Evolutionary conservation across 352 stramenopile genomes (phyloP), one percentile per base, ranked within the genome.

Genomic region (Pythium aristosporum): DNA sequence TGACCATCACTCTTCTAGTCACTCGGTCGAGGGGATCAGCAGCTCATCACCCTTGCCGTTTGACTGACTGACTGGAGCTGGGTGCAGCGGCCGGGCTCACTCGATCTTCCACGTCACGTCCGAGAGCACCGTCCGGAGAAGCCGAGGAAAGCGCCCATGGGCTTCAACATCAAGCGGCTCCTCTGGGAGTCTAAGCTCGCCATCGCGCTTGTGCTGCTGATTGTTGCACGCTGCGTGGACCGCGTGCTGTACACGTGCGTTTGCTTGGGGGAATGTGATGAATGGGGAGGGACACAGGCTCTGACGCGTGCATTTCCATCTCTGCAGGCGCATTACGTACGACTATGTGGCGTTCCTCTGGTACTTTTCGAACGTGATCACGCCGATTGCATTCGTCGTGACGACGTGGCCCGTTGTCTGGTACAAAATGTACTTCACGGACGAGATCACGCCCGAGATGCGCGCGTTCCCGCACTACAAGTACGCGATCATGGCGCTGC

Each of bases 301-400:
- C 25, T 30, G 25, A 30, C 25, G 25, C 25, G 25, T 30, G 25
- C 25, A 3, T 30, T 30, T 30, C 25, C 25, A 30, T 30, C 57
- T 46, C 2, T 65, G 68, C 72, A 92, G 85, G 32, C 86, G 86
- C 58, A 90, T 95, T 63, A 92, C 86, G 62, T 95, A 92, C 63
- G 84, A 92, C 61, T 95, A 95, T 72, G 87, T 76, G n/a, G 73
- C 77, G 21, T 95, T 92, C 65, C 79, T 95, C 12, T 96, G 85
- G 85, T 96, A 94, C 68, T 94, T 94, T 37, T 82, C 80, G 34
- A 92, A 94, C 63, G 73, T 93, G 39, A 88, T 96, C 65, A 76
- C 90, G 30, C 81, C 82, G 43, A 70, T 94, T 37, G 77, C 80
- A 15, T 96, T 94, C 62, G 53, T 92, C 1, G 65, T 88, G 30